Conservation (phyloP, 2,329 filamentous ascomycete species). For the Aspergillus sp. region DNA sequence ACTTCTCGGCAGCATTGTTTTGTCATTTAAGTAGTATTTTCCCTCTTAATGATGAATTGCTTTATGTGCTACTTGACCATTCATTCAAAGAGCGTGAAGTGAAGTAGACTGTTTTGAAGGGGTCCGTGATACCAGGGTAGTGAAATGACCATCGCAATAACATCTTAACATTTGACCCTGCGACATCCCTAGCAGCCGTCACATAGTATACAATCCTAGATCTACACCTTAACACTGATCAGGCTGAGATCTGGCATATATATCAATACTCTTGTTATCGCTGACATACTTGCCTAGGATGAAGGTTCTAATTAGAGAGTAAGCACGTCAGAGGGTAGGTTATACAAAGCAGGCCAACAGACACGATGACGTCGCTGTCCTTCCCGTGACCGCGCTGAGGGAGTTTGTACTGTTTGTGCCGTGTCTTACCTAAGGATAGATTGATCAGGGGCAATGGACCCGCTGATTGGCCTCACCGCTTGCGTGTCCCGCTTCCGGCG, state of each 20-base stretch:
- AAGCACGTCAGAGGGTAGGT: too few relatives aligned
- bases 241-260: conserved; percentile 17
- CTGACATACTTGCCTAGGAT: conserved; percentile 19
- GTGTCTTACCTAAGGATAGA: conserved; percentile 1
- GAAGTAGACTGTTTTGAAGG: conserved; percentile 23
- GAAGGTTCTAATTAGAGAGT: neutral
- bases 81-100: neutral
- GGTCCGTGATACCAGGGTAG: conserved; percentile 9
- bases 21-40: neutral
- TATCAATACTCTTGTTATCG: conserved; percentile 23
- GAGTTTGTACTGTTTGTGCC: conserved; percentile 32
- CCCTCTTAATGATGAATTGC: neutral
- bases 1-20: neutral
- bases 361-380: conserved; percentile 36
- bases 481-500: conserved; percentile 35
- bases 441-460: conserved; percentile 16
- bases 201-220: conserved; percentile 58
- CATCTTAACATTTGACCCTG: neutral
- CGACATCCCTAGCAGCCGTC: conserved; percentile 29
- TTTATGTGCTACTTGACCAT: neutral
- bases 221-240: conserved; percentile 41
- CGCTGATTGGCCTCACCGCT: conserved; percentile 26
- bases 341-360: neutral
- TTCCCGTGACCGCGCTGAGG: conserved; percentile 7
- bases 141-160: neutral